Base-by-base conservation (phyloP, 2,329 filamentous ascomycete genomes). In the Penicillium sp. region DNA sequence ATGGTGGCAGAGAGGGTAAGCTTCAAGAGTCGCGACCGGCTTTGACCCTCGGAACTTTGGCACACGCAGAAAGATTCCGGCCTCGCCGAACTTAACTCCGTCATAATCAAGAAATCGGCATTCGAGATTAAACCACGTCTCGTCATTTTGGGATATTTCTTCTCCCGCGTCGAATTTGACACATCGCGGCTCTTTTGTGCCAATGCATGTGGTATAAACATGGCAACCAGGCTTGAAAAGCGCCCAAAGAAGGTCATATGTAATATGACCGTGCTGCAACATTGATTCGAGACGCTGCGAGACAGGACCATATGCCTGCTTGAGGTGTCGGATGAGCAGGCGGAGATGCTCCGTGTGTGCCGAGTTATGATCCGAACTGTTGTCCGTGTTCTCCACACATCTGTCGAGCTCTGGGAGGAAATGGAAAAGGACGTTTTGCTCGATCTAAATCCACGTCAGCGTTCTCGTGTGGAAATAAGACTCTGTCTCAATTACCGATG, bases 1-100 rank as follows among this genome's bases (percentile, higher is more conserved):
- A 63, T 76, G 61, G 55, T 74, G 68, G 43, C 61, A 12, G 54
- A 77, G 67, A 41, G 72, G 73, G 57, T 69, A 76, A 7, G 67
- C 69, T 15, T 69, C 55, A 37, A 77, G 68, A 39, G 56, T 62
- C 55, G 63, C 68, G 59, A 77, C 73, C 25, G 54, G 63, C 61
- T 67, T 70, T 55, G 62, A 67, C 52, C 69, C 69, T 8, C 61
- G 64, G 45, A 72, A 75, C 61, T 69, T 67, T 35, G 54, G 28
- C 11, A 75, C 60, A 22, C 59, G 49, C 47, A 71, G 60, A 56
- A 69, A 62, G 47, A 67, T 69, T 11, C 64, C 63, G 34, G 48
- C 48, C 54, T 71, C 57, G 17, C 66, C 66, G 47, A 67, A 68
- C 43, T 55, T 63, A 67, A 71, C 63, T 50, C 68, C 64, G 51